These are phyloP conservation scores for Austroboletus eburneus DNA, from an alignment of 768 basidiomycete genomes.

Conservation along the genomic window DNA sequence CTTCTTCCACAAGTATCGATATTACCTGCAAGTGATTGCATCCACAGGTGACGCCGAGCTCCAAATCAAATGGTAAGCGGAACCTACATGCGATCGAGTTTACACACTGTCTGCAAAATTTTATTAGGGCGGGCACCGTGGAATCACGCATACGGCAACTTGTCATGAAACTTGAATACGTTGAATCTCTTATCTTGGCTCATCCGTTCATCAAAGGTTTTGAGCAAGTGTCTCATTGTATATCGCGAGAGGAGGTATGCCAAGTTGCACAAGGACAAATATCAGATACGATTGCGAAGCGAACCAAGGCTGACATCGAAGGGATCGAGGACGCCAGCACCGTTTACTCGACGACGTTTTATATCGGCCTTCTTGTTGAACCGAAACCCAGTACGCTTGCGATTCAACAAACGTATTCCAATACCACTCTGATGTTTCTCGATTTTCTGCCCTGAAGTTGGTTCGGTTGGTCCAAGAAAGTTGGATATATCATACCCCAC, in stretches of 20 bases:
- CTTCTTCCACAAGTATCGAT: constrained; percentile 95
- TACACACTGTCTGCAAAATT: constrained; percentile 11
- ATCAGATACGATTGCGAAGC: constrained; percentile 62
- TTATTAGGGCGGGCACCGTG: constrained; percentile 84
- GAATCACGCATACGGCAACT: constrained; percentile 94
- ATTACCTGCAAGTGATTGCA: constrained; percentile 94
- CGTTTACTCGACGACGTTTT: constrained; percentile 97
- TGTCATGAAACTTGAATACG: constrained; percentile 96
- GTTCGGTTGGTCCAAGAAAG: constrained; percentile 70
- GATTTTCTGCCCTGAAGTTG: constrained; percentile 46
- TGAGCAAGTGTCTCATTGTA: constrained; percentile 80
- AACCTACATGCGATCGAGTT: neutral
- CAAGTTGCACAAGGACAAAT: constrained; percentile 86
- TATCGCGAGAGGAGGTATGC: constrained; percentile 82
- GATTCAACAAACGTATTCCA: constrained; percentile 10
- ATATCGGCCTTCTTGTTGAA: constrained; percentile 90
- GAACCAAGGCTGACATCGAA: constrained; percentile 76
- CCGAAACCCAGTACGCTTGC: constrained; percentile 76
- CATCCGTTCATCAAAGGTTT: constrained; percentile 97
- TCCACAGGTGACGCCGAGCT: constrained; percentile 80
- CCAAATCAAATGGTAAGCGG: constrained; percentile 85
- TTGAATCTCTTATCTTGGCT: constrained; percentile 85
- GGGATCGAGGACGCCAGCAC: constrained; percentile 69
- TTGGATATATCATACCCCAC: constrained; percentile 98
- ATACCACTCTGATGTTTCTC: constrained; percentile 15